Conservation (phyloP, 2,329 filamentous ascomycete genomes). For the Lasiodiplodia hormozganensis region DNA sequence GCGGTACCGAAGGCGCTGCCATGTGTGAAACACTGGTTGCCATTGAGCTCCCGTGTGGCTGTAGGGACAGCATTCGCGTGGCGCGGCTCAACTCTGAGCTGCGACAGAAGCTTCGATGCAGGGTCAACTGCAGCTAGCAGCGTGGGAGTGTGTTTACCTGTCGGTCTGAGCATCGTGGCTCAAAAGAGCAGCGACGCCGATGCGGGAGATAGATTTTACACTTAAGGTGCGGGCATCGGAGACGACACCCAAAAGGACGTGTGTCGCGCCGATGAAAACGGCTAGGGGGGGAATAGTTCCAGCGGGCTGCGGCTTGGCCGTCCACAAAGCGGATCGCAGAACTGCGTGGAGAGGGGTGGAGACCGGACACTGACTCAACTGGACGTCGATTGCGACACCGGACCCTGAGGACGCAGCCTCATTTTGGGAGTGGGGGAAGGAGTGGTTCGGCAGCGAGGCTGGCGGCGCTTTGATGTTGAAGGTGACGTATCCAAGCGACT, state of each 20-base stretch:
- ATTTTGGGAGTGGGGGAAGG: constrained; percentile 13
- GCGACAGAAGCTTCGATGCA: constrained; percentile 25
- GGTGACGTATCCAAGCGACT: constrained; percentile 14
- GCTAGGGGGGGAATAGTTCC: constrained; percentile 3
- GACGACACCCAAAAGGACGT: neutral
- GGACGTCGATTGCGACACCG: neutral
- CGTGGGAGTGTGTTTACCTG: constrained; percentile 3
- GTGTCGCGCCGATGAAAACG: constrained; percentile 17
- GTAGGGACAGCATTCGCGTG: constrained; percentile 1
- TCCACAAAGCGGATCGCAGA: neutral
- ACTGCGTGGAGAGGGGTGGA: constrained; percentile 13
- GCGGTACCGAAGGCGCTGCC: neutral
- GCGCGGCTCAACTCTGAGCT: constrained; percentile 17
- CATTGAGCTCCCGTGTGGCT: neutral
- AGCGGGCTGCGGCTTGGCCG: neutral
- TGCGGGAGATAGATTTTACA: constrained; percentile 16
- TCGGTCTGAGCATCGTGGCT: neutral
- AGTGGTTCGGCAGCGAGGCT: neutral
- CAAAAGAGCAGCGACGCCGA: neutral
- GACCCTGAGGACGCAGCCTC: constrained; percentile 19
- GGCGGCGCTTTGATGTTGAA: constrained; percentile 6
- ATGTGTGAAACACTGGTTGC: neutral
- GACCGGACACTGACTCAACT: constrained; percentile 1
- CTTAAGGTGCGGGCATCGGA: constrained; percentile 23
- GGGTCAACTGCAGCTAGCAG: neutral